Percentiles rank a stretch among this genome's conserved stretches.
These are phyloP conservation scores for Microcyclosporella mali DNA, from an alignment of 2,329 filamentous ascomycete species.

Conservation along the genomic window DNA sequence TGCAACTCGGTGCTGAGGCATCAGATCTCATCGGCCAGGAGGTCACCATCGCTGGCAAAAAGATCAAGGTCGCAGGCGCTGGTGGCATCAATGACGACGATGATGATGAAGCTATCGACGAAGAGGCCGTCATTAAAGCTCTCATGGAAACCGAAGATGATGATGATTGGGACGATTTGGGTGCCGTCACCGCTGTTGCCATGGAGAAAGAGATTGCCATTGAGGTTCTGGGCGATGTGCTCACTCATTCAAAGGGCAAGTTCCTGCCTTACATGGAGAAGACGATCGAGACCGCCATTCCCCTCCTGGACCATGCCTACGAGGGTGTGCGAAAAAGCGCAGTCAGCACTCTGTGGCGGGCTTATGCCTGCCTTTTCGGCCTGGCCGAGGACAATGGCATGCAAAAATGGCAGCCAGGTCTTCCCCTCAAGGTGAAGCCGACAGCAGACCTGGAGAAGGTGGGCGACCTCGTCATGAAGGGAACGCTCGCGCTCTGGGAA, in stretches of 20 bases:
- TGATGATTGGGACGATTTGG: slow-evolving; percentile 77
- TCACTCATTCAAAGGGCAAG: slow-evolving; percentile 74
- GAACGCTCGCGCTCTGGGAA: slow-evolving; percentile 77
- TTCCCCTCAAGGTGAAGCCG: slow-evolving; percentile 76
- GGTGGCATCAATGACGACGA: slow-evolving; percentile 44
- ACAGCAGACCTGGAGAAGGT: slow-evolving; percentile 75
- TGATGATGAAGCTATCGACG: slow-evolving; percentile 48
- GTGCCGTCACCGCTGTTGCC: slow-evolving; percentile 79
- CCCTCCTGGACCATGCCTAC: slow-evolving; percentile 80
- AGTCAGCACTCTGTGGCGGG: slow-evolving; percentile 85
- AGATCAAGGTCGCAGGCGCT: slow-evolving; percentile 68
- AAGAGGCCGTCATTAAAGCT: slow-evolving; percentile 45
- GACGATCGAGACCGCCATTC: slow-evolving; percentile 73
- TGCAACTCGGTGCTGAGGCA: slow-evolving; percentile 67
- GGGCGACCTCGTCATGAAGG: slow-evolving; percentile 75
- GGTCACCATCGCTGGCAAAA: slow-evolving; percentile 73
- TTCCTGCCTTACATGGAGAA: slow-evolving; percentile 83
- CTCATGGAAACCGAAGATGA: slow-evolving; percentile 59
- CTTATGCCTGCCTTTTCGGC: slow-evolving; percentile 84
- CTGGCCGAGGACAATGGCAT: slow-evolving; percentile 73
- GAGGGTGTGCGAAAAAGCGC: slow-evolving; percentile 91
- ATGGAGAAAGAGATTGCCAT: slow-evolving; percentile 97
- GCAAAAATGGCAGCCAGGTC: slow-evolving; percentile 79
- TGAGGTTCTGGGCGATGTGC: slow-evolving; percentile 88
- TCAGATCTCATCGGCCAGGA: slow-evolving; percentile 69